These are phyloP conservation scores for Coccomyxa sp. DNA, from an alignment of 139 green algal species.

Conservation along the genomic window DNA sequence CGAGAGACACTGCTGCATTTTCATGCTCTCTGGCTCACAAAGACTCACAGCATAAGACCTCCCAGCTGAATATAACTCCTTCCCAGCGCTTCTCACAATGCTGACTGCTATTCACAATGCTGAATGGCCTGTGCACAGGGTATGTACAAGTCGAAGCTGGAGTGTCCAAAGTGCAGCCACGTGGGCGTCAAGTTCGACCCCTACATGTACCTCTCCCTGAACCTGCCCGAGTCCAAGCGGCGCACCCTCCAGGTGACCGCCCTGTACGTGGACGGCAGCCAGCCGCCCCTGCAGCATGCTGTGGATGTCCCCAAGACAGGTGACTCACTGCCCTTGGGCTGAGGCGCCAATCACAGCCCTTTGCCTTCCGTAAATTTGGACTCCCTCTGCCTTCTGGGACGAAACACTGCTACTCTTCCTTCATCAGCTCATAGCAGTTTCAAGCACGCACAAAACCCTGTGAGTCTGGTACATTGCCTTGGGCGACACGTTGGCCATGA, in stretches of 20 bases:
- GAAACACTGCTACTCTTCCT: not conserved
- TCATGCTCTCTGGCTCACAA: not conserved
- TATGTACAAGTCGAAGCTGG: conserved; percentile 84
- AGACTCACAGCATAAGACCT: not conserved
- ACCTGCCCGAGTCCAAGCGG: conserved; percentile 61
- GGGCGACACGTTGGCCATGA: not conserved
- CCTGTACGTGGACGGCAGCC: conserved; percentile 43
- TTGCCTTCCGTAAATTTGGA: not conserved
- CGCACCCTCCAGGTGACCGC: conserved; percentile 52
- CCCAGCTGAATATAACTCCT: not conserved
- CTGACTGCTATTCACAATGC: not conserved
- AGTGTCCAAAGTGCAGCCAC: conserved; percentile 79
- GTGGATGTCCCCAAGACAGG: conserved; percentile 39
- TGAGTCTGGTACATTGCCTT: not conserved
- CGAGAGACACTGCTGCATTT: not conserved
- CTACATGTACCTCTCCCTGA: conserved; percentile 95
- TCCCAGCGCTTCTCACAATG: not conserved
- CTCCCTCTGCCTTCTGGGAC: not conserved
- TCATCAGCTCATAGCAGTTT: not conserved
- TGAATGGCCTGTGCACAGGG: conserved; percentile 27
- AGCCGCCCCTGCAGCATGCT: conserved; percentile 21
- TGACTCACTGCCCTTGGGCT: not conserved
- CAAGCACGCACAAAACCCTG: not conserved
- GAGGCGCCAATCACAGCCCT: not conserved
- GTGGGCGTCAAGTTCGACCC: conserved; percentile 89